phyloP scores from a whole-genome alignment of 2,329 filamentous ascomycete genomes.

The Talaromyces sp. region DNA sequence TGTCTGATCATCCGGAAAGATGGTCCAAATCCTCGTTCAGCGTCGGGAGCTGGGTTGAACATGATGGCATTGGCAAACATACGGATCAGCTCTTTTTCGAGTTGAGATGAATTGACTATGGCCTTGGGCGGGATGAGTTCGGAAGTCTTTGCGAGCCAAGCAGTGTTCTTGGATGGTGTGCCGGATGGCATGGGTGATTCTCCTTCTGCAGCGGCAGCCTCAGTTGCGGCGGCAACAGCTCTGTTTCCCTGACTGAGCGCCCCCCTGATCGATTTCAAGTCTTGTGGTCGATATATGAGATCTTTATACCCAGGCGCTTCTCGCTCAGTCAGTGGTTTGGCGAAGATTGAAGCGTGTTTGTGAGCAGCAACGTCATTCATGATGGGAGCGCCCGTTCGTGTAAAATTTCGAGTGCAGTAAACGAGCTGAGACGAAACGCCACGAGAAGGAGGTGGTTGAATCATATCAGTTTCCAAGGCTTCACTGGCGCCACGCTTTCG shows the following conservation, averaged over 20 bases:
- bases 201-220: slow-evolving; percentile 59
- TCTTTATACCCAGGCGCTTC: slow-evolving; percentile 73
- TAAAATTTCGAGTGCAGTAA: slow-evolving; percentile 47
- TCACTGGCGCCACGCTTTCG: slow-evolving; percentile 41
- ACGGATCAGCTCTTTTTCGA: slow-evolving; percentile 88
- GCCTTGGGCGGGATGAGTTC: slow-evolving; percentile 81
- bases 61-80: slow-evolving; percentile 99
- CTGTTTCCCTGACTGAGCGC: slow-evolving; percentile 57
- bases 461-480: slow-evolving; percentile 28
- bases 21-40: slow-evolving; percentile 66
- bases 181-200: slow-evolving; percentile 43
- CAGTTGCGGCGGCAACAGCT: slow-evolving; percentile 43
- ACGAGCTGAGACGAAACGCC: slow-evolving; percentile 36
- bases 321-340: slow-evolving; percentile 68
- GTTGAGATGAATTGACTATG: slow-evolving; percentile 88
- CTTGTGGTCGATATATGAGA: slow-evolving; percentile 70
- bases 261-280: slow-evolving; percentile 72
- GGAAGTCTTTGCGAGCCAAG: slow-evolving; percentile 56
- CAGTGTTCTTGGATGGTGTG: slow-evolving; percentile 40
- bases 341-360: slow-evolving; percentile 75
- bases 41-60: slow-evolving; percentile 85
- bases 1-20: slow-evolving; percentile 54
- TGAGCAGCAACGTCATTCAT: slow-evolving; percentile 75
- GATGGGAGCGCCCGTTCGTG: slow-evolving; percentile 67
- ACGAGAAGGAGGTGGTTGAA: slow-evolving; percentile 27